A percentile compares a stretch with the other conserved stretches of the same genome.
Evolutionary conservation across 1,284 basidiomycete genomes (phyloP).

Genomic region (Austropuccinia psidii): DNA sequence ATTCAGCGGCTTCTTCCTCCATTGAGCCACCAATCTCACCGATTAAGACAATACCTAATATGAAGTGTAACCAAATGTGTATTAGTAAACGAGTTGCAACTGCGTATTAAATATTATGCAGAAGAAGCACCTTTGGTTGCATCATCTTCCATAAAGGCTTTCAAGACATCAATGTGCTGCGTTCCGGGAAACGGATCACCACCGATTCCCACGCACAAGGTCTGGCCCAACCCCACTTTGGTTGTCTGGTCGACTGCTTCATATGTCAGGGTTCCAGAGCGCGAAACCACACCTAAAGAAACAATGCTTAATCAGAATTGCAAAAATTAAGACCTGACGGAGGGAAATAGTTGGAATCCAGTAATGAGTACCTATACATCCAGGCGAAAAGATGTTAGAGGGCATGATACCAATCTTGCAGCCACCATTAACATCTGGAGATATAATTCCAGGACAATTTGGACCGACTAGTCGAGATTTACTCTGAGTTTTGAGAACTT

Average conservation of each 20-base stretch:
- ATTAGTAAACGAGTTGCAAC: neutral
- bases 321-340: neutral
- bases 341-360: neutral
- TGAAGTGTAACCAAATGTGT: neutral
- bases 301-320: conserved; percentile 1
- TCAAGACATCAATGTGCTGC: conserved; percentile 90
- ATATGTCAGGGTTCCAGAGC: conserved; percentile 88
- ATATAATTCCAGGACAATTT: conserved; percentile 98
- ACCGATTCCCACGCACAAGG: conserved; percentile 93
- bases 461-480: conserved; percentile 91
- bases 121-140: conserved; percentile 64
- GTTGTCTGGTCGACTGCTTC: conserved; percentile 93
- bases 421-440: conserved; percentile 62
- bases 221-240: conserved; percentile 89
- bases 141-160: conserved; percentile 89
- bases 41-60: conserved; percentile 85
- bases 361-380: conserved; percentile 38
- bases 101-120: neutral
- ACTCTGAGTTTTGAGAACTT: conserved; percentile 86
- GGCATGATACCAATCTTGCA: conserved; percentile 99
- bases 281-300: conserved; percentile 78
- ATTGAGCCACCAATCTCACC: conserved; percentile 98
- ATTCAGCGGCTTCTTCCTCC: conserved; percentile 97
- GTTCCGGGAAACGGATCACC: conserved; percentile 99
- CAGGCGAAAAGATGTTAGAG: conserved; percentile 48